phyloP scores from a whole-genome alignment of 2,329 filamentous ascomycete genomes.

The Paraphoma chrysanthemicola region DNA sequence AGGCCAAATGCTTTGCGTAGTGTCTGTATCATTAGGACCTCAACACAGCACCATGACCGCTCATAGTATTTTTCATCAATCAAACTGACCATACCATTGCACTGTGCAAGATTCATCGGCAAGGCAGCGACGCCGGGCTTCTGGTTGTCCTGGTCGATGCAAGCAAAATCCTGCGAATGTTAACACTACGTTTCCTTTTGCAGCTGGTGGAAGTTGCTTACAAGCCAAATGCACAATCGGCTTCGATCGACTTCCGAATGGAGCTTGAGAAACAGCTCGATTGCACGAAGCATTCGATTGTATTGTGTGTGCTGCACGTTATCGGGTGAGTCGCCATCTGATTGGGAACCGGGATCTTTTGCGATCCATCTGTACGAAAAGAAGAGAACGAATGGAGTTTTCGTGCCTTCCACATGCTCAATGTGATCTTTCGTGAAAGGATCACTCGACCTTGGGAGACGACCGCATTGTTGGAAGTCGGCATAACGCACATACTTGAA shows the following conservation, averaged over 20 bases:
- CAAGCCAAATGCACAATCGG: conserved; percentile 18
- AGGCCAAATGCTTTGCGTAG: conserved; percentile 40
- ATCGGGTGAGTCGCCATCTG: conserved; percentile 30
- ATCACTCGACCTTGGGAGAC: conserved; percentile 35
- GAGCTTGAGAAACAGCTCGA: conserved; percentile 33
- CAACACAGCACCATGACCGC: conserved; percentile 51
- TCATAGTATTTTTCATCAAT: conserved; percentile 44
- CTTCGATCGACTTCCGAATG: conserved; percentile 27
- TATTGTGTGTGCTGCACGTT: conserved; percentile 43
- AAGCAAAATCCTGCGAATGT: conserved; percentile 42
- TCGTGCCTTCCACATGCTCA: background rate
- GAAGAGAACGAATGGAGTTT: conserved; percentile 41
- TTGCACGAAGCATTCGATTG: conserved; percentile 36
- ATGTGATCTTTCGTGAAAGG: conserved; percentile 14
- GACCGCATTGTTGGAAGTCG: conserved; percentile 31
- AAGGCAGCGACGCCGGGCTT: conserved; percentile 44
- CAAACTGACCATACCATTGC: conserved; percentile 51
- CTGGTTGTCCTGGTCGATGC: conserved; percentile 47
- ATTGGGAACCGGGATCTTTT: conserved; percentile 3
- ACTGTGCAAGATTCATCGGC: conserved; percentile 49
- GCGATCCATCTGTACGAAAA: conserved; percentile 48
- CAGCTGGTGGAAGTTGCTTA: background rate
- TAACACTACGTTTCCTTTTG: background rate
- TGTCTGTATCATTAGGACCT: conserved; percentile 43
- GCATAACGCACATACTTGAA: conserved; percentile 38